A percentile compares a stretch with the other conserved stretches of the same genome.
Conservation (phyloP, 768 basidiomycete genomes). For the Tephrocybe sp. region DNA sequence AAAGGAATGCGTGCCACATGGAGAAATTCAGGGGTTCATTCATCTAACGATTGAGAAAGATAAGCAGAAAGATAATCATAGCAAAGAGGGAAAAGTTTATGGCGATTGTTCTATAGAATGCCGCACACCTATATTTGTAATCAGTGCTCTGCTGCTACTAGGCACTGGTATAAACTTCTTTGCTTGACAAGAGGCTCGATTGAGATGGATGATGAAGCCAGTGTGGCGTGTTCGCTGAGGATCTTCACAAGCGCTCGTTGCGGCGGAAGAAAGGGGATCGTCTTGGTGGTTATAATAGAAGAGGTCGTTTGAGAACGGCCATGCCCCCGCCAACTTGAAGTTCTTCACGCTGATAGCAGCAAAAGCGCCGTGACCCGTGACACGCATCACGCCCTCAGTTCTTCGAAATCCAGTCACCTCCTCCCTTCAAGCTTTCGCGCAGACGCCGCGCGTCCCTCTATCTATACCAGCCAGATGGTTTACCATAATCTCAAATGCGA, state of each 20-base stretch:
- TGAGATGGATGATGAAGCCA: conserved; percentile 31
- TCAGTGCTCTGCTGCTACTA: too few relatives aligned
- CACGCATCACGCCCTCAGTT: neutral
- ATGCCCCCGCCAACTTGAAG: too few relatives aligned
- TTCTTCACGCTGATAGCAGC: neutral
- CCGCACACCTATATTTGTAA: conserved; percentile 15
- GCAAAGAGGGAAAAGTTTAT: conserved; percentile 25
- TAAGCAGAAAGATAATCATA: conserved; percentile 10
- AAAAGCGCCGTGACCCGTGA: conserved; percentile 12
- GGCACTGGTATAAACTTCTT: conserved; percentile 18
- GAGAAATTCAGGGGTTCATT: too few relatives aligned
- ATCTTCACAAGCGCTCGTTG: conserved; percentile 9
- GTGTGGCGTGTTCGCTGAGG: conserved; percentile 22
- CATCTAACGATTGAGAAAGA: too few relatives aligned
- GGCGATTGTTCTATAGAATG: conserved; percentile 26
- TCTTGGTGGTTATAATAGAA: neutral
- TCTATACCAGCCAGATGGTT: conserved; percentile 51
- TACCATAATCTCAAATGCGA: conserved; percentile 87
- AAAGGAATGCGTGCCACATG: too few relatives aligned
- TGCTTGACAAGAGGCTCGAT: conserved; percentile 22
- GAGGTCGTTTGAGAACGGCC: too few relatives aligned
- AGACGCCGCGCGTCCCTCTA: neutral
- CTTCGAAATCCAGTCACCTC: neutral
- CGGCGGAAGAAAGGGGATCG: too few relatives aligned
- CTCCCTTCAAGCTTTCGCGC: conserved; percentile 1